phyloP scores from a whole-genome alignment of 192 early-diverging fungal species.

The Mortierella hygrophila region DNA sequence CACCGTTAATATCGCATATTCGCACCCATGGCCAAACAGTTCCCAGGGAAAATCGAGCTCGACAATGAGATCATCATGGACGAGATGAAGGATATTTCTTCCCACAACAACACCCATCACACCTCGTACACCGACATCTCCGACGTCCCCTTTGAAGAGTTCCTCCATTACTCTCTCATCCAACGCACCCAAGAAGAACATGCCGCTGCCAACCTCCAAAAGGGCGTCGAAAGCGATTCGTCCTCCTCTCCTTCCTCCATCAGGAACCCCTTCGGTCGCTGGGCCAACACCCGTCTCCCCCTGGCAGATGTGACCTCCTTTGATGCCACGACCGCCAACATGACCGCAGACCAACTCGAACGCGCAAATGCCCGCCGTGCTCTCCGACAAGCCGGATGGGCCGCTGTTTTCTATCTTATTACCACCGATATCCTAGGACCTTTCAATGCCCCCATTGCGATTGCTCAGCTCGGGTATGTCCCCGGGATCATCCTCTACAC shows the following conservation, averaged over 20 bases:
- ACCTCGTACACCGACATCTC: neutral
- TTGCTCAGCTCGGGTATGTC: slow-evolving; percentile 30
- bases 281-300: neutral
- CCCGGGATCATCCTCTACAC: slow-evolving; percentile 23
- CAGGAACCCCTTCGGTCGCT: neutral
- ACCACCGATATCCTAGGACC: slow-evolving; percentile 47
- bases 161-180: slow-evolving; percentile 9
- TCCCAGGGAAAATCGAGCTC: slow-evolving; percentile 10
- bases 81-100: neutral
- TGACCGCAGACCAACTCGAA: slow-evolving; percentile 15
- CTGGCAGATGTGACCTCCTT: neutral
- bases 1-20: no score
- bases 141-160: slow-evolving; percentile 6
- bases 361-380: slow-evolving; percentile 21
- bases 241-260: no score
- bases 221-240: neutral
- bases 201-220: neutral
- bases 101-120: neutral
- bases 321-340: neutral
- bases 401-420: slow-evolving; percentile 33
- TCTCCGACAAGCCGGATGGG: slow-evolving; percentile 21
- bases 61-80: neutral
- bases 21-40: neutral
- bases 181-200: slow-evolving; percentile 2
- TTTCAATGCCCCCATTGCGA: slow-evolving; percentile 21